Evolutionary conservation across 208 protist genomes (phyloP), one percentile per base, ranked within the genome.

Genomic region (Leishmania mexicana): DNA sequence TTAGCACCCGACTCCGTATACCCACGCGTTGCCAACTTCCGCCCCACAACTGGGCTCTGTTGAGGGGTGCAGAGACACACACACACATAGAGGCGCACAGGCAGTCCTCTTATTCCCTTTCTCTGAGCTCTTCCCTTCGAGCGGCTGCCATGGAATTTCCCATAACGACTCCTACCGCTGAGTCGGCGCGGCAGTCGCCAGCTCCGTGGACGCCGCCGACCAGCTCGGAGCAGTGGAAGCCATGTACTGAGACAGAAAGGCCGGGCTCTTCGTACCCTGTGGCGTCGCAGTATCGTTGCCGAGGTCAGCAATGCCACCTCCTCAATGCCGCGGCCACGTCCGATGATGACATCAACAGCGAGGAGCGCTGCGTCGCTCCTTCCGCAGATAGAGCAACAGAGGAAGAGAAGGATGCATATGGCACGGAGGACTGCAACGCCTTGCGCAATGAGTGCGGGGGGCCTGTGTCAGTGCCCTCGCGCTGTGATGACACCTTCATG

Each of bases 401-500:
- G 31, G 73, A 35, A 47, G 53, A 76, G 7, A 4, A 45, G 13
- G 51, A 60, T 19, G 77, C 58, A 8, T 38, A 77, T 3, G 58
- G 11, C 42, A 76, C n/a, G 21, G 81, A 78, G 17, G 72, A 81
- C 19, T 62, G n/a, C 58, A 70, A 76, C n/a, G 72, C 60, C 19
- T 71, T 87, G 60, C 77, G 77, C 74, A 90, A 87, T 80, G 86
- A 84, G 64, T 88, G 84, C 40, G 89, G 80, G 8, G 86, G 86
- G 79, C 84, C 71, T 17, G 72, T 90, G 15, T 87, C 81, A 17
- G 73, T 73, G 15, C 75, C 76, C 1, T 92, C 86, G 8, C 84
- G 71, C 73, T 75, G 72, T 72, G 78, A 77, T 79, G 80, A 76
- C 19, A 38, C 64, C 51, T 40, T 75, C 45, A 47, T 24, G 51